Percentiles rank a stretch among this genome's conserved stretches.
phyloP scores from a whole-genome alignment of 2,329 filamentous ascomycete species.

The Trichoderma sp. region DNA sequence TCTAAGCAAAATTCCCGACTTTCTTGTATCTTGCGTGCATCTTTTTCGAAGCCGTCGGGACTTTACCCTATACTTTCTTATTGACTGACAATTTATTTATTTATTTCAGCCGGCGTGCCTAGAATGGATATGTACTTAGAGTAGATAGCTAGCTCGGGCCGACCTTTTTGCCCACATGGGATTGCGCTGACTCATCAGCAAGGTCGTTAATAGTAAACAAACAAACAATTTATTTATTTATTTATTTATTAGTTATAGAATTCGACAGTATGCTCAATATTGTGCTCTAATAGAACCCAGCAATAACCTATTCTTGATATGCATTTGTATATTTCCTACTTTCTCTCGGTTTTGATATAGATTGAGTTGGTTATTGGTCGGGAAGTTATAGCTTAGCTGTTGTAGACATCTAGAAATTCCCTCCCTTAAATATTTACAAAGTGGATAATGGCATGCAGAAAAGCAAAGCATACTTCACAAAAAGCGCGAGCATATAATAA shows the following conservation, averaged over 20 bases:
- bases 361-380: background rate
- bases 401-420: background rate
- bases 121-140: no score
- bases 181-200: no score
- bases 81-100: no score
- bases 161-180: no score
- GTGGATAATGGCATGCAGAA: background rate
- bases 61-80: background rate
- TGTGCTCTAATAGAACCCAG: background rate
- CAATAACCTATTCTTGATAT: background rate
- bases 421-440: background rate
- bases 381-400: background rate
- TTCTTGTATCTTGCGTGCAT: background rate
- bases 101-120: no score
- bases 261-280: background rate
- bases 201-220: no score
- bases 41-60: background rate
- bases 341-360: background rate
- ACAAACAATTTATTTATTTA: no score
- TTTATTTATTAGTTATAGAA: background rate
- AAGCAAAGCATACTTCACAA: background rate
- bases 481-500: background rate
- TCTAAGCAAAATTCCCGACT: background rate
- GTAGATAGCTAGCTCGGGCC: no score
- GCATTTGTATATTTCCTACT: background rate